These are phyloP conservation scores for Pichia sp. DNA, from an alignment of 1,139 yeast genomes.

Conservation along the genomic window DNA sequence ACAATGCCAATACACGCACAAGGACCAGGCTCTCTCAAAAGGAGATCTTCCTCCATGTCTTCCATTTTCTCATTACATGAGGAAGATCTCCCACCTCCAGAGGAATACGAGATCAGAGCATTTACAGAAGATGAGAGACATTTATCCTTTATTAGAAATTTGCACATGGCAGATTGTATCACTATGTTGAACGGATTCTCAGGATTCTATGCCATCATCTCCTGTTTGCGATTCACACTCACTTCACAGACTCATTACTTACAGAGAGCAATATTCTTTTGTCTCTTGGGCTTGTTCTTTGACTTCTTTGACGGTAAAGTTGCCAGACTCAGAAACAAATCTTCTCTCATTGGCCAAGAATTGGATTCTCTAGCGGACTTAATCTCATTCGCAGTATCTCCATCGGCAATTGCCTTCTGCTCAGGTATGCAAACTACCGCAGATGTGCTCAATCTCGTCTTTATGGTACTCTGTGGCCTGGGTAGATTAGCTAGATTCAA, in stretches of 20 bases:
- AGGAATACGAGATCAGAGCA: conserved; percentile 66
- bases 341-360: conserved; percentile 95
- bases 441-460: conserved; percentile 69
- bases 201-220: conserved; percentile 85
- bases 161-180: conserved; percentile 94
- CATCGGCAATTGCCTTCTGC: conserved; percentile 87
- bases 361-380: conserved; percentile 94
- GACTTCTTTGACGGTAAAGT: conserved; percentile 97
- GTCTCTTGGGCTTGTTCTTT: conserved; percentile 82
- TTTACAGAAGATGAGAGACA: conserved; percentile 78
- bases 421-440: conserved; percentile 81
- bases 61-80: conserved; percentile 26
- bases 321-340: conserved; percentile 87
- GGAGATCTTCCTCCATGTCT: conserved; percentile 27
- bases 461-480: conserved; percentile 89
- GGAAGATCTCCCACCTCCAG: conserved; percentile 32
- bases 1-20: background rate
- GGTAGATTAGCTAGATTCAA: conserved; percentile 93
- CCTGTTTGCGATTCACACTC: conserved; percentile 73
- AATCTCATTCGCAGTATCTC: conserved; percentile 87
- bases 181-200: conserved; percentile 85
- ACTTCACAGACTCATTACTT: conserved; percentile 65
- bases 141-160: conserved; percentile 64
- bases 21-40: conserved; percentile 7
- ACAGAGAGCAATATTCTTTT: conserved; percentile 84